Evolutionary conservation across 305 asterid species (phyloP).

Genomic region (Ilex paraguariensis): DNA sequence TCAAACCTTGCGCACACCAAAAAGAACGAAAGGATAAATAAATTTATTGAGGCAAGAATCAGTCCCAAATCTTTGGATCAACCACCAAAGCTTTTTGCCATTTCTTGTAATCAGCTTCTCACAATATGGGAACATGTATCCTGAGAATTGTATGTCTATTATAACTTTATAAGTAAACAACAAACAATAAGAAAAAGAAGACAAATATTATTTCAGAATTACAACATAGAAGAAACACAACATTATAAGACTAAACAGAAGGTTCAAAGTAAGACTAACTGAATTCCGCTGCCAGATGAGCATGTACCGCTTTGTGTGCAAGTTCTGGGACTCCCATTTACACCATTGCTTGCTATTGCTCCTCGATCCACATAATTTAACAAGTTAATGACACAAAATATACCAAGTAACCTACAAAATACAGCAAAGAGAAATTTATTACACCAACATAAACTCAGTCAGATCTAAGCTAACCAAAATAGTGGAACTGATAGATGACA

Average conservation of each 20-base stretch:
- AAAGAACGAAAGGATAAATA: too few relatives aligned
- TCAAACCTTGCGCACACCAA: too few relatives aligned
- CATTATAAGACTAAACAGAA: not conserved
- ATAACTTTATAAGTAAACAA: not conserved
- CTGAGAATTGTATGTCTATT: not conserved
- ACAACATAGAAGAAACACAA: not conserved
- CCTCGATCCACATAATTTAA: slow-evolving; percentile 84
- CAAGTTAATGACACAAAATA: slow-evolving; percentile 70
- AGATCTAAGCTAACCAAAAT: not conserved
- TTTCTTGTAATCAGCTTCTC: too few relatives aligned
- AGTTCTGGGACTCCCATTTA: slow-evolving; percentile 61
- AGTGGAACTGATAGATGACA: not conserved
- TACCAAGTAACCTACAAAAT: slow-evolving; percentile 61
- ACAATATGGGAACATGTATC: too few relatives aligned
- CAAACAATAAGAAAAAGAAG: not conserved
- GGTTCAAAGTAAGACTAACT: slow-evolving; percentile 42
- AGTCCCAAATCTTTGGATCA: too few relatives aligned
- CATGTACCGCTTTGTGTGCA: slow-evolving; percentile 57
- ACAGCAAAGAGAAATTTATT: slow-evolving; percentile 5
- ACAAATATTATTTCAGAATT: not conserved
- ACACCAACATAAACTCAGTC: not conserved
- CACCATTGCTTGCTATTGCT: slow-evolving; percentile 92
- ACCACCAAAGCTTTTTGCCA: too few relatives aligned
- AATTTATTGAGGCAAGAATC: too few relatives aligned
- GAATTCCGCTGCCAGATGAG: slow-evolving; percentile 79